Evolutionary conservation across 306 rosid species (phyloP).

Genomic region (Abrus pulchellus): DNA sequence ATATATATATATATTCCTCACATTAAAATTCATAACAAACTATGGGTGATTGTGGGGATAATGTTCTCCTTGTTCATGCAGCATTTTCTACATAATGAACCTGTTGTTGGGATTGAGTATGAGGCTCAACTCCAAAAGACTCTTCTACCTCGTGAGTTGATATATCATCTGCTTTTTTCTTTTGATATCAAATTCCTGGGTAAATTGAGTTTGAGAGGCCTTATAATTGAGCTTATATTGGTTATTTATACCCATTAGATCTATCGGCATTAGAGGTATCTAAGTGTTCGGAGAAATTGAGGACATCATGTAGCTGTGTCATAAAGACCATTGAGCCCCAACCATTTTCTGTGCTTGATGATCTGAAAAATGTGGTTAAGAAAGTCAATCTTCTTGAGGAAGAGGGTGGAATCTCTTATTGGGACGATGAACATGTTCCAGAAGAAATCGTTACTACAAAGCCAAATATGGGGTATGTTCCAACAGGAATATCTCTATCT

Average conservation of each 20-base stretch:
- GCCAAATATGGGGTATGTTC: constrained; percentile 87
- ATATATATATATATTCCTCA: constrained; percentile 3
- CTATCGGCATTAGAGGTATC: constrained; percentile 82
- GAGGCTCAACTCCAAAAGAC: constrained; percentile 98
- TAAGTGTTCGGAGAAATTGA: constrained; percentile 76
- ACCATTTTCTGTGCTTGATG: constrained; percentile 75
- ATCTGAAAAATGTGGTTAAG: constrained; percentile 79
- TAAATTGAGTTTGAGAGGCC: constrained; percentile 5
- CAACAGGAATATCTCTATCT: constrained; percentile 27
- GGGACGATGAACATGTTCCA: constrained; percentile 95
- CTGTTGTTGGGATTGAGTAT: constrained; percentile 90
- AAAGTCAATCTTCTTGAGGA: constrained; percentile 76
- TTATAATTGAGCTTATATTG: constrained; percentile 47
- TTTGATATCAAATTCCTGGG: constrained; percentile 38
- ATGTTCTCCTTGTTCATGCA: constrained; percentile 56
- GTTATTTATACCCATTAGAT: constrained; percentile 55
- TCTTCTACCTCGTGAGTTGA: constrained; percentile 89
- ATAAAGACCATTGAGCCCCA: constrained; percentile 94
- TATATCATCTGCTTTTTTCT: constrained; percentile 33
- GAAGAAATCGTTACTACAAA: constrained; percentile 84
- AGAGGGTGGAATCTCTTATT: constrained; percentile 67
- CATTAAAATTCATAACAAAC: constrained; percentile 33
- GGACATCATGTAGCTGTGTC: constrained; percentile 84
- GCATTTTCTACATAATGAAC: constrained; percentile 93
- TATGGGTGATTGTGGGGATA: constrained; percentile 24